Conservation (phyloP, 83 land plant genomes). For the Picea mariana region DNA sequence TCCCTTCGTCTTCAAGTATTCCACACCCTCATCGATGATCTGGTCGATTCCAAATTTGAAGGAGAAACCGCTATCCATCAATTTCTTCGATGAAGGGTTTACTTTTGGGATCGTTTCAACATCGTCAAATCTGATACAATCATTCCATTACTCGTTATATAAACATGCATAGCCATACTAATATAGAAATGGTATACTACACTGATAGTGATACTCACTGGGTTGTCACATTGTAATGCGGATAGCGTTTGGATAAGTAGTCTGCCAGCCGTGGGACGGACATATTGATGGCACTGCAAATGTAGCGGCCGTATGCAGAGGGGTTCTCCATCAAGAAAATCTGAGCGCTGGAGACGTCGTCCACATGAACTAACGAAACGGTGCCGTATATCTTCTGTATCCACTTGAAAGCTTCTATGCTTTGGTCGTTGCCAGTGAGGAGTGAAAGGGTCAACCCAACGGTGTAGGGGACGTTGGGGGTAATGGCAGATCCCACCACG, state of each 20-base stretch:
- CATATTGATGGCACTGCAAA: slow-evolving; percentile 35
- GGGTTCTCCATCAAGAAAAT: slow-evolving; percentile 41
- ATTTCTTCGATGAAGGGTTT: slow-evolving; percentile 41
- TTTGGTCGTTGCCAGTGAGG: too few relatives aligned
- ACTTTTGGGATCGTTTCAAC: slow-evolving; percentile 32
- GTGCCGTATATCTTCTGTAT: slow-evolving; percentile 38
- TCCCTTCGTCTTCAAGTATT: slow-evolving; percentile 33
- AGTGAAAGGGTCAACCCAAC: too few relatives aligned
- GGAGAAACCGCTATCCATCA: slow-evolving; percentile 39
- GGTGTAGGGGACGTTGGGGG: too few relatives aligned
- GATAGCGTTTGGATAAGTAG: slow-evolving; percentile 42
- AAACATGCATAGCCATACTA: too few relatives aligned
- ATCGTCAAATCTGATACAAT: slow-evolving; percentile 35
- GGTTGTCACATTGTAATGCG: slow-evolving; percentile 35
- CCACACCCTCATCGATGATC: slow-evolving; percentile 42
- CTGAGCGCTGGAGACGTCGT: slow-evolving; percentile 48
- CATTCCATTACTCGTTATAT: too few relatives aligned
- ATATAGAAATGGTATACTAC: too few relatives aligned
- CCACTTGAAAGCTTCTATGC: slow-evolving; percentile 29
- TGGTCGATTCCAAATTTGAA: slow-evolving; percentile 41
- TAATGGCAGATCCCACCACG: slow-evolving; percentile 28
- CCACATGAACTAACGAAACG: slow-evolving; percentile 38
- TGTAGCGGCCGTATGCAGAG: slow-evolving; percentile 44
- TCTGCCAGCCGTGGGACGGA: slow-evolving; percentile 38
- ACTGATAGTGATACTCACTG: slow-evolving; percentile 22